Base-by-base conservation (phyloP, 2,329 filamentous ascomycete genomes). In the Aspergillus fructus region DNA sequence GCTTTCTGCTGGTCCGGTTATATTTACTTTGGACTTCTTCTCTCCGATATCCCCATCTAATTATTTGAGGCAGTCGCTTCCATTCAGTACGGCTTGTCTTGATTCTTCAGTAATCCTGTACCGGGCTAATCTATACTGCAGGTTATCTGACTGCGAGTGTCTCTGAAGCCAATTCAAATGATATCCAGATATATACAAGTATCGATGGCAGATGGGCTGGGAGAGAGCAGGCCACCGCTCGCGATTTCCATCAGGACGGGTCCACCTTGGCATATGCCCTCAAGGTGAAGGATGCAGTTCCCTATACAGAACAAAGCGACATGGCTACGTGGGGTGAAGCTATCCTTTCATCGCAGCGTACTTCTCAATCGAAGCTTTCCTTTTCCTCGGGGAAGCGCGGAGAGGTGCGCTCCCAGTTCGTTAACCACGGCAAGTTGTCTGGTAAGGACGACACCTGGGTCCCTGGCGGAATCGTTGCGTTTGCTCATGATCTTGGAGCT, bases 141-240 rank as follows among this genome's bases (percentile, higher is more conserved):
- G 69, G 73, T 56, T 79, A 78, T 55, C 62, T 79, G 51, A 79
- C 75, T 0, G 73, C 78, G 15, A 66, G 70, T 19, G 67, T 71
- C 1, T 64, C 63, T 5, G 64, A 56, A 2, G 60, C 59, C 5
- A 59, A 60, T 17, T 64, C 59, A 15, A 65, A 68, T 41, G 59
- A 64, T 9, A 67, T 79, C 13, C 75, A 79, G 53, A 62, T 79
- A 3, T 78, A 76, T 56, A 75, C 73, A 1, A 74, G 76, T 57
- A 77, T 79, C 27, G 77, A 79, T 59, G 74, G 73, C 19, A 71
- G 71, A 47, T 79, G 76, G 76, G 70, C 74, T n/a, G 78, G 76
- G 11, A 66, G 66, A 19, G 64, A 67, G 43, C 59, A 59, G 30
- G 66, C 56, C 12, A 67, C 68, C 11, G 57, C 56, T 13, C 52